Percentiles rank a stretch among this genome's conserved stretches.
Evolutionary conservation across 257 asterid species (phyloP).

Genomic region (Scutellaria minor): DNA sequence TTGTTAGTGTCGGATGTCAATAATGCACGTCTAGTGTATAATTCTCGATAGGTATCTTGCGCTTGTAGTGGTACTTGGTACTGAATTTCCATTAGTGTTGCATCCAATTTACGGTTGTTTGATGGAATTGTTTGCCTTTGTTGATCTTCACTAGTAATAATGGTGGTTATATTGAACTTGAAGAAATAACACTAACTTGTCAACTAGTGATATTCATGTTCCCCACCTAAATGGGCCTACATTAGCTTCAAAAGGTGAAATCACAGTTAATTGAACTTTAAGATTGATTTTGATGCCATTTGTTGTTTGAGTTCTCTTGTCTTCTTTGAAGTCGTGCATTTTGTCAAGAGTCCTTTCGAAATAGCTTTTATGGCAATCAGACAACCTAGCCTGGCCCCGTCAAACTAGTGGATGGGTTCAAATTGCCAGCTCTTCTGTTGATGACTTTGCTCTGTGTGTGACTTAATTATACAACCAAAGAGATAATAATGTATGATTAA

Average conservation of each 20-base stretch:
- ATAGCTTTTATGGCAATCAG: no score
- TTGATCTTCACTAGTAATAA: constrained; percentile 5
- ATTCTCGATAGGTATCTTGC: no score
- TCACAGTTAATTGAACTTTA: not conserved
- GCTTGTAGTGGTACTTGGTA: not conserved
- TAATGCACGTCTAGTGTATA: no score
- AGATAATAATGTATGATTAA: no score
- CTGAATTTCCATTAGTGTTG: not conserved
- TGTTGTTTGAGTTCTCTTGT: not conserved
- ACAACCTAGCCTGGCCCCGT: no score
- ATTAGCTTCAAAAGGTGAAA: constrained; percentile 8
- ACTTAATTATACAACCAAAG: no score
- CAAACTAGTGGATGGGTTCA: no score
- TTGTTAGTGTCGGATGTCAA: not conserved
- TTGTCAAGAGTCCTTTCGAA: no score
- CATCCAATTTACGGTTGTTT: not conserved
- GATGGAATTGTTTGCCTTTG: constrained; percentile 12
- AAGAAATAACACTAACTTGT: not conserved
- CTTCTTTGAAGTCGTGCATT: not conserved
- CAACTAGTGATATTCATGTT: not conserved
- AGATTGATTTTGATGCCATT: constrained; percentile 5
- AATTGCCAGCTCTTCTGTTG: no score
- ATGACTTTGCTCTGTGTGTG: no score
- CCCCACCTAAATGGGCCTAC: constrained; percentile 26
- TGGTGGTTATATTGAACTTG: constrained; percentile 17